These are phyloP conservation scores for Chaetoceros muelleri DNA, from an alignment of 108 stramenopile species.

Conservation along the genomic window DNA sequence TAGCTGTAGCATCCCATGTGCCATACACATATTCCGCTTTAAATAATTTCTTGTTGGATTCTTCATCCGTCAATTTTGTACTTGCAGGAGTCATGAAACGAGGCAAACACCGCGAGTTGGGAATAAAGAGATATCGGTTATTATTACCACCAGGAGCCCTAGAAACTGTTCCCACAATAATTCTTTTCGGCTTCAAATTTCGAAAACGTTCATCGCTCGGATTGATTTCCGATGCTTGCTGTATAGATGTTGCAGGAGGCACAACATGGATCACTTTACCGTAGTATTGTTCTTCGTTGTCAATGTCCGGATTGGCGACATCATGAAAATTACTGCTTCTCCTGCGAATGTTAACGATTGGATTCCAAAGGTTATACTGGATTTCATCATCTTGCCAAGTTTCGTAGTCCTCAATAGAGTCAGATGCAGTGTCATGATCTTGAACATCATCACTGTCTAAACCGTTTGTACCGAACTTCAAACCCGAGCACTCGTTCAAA, in stretches of 20 bases:
- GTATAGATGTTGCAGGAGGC: slow-evolving; percentile 31
- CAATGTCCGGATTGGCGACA: background rate
- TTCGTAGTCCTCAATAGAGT: slow-evolving; percentile 2
- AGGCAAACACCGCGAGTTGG: slow-evolving; percentile 50
- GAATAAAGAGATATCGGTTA: slow-evolving; percentile 34
- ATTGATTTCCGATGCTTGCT: slow-evolving; percentile 23
- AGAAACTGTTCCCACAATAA: slow-evolving; percentile 54
- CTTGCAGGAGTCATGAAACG: slow-evolving; percentile 34
- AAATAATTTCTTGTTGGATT: slow-evolving; percentile 31
- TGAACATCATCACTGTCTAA: background rate
- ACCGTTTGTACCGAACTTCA: background rate
- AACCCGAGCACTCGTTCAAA: slow-evolving; percentile 12
- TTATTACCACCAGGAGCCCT: background rate
- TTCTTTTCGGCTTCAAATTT: slow-evolving; percentile 17
- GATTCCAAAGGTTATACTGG: slow-evolving; percentile 74
- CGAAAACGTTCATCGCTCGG: slow-evolving; percentile 17
- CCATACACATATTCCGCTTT: slow-evolving; percentile 50
- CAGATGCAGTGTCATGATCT: background rate
- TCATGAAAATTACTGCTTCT: slow-evolving; percentile 11
- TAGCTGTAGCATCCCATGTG: slow-evolving; percentile 39
- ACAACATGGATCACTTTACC: slow-evolving; percentile 55
- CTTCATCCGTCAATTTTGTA: slow-evolving; percentile 14
- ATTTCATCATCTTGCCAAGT: slow-evolving; percentile 72
- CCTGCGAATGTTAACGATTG: slow-evolving; percentile 43
- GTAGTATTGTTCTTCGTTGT: slow-evolving; percentile 25